Evolutionary conservation across 768 basidiomycete genomes (phyloP).

Genomic region (Saitozyma podzolica): DNA sequence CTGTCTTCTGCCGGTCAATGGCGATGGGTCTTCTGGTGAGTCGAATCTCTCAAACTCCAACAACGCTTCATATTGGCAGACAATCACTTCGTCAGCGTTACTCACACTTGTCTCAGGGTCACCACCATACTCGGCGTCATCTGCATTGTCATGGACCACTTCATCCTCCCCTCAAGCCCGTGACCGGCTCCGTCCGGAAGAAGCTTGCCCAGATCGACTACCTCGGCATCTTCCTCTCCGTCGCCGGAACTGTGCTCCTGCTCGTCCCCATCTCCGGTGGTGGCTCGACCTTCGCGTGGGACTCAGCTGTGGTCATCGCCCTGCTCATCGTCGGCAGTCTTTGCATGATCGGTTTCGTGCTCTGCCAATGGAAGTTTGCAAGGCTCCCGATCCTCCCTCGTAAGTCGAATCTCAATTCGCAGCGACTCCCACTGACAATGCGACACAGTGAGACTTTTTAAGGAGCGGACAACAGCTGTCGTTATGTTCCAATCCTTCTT

Average conservation of each 20-base stretch:
- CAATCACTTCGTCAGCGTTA: too few species aligned
- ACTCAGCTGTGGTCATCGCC: slow-evolving; percentile 26
- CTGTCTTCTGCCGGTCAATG: slow-evolving; percentile 35
- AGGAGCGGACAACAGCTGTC: slow-evolving; percentile 24
- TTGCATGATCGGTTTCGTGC: slow-evolving; percentile 19
- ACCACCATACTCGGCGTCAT: slow-evolving; percentile 25
- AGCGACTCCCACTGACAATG: neutral
- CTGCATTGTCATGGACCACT: slow-evolving; percentile 30
- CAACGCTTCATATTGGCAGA: neutral
- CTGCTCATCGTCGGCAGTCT: slow-evolving; percentile 27
- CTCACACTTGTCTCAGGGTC: slow-evolving; percentile 19
- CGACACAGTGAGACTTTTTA: slow-evolving; percentile 26
- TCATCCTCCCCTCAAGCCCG: slow-evolving; percentile 38
- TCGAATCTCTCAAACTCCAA: neutral
- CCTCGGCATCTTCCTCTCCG: slow-evolving; percentile 37
- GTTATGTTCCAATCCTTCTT: slow-evolving; percentile 41
- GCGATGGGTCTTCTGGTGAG: slow-evolving; percentile 43
- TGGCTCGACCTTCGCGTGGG: slow-evolving; percentile 36
- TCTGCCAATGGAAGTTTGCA: slow-evolving; percentile 24
- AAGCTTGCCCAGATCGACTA: slow-evolving; percentile 44
- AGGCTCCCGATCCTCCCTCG: slow-evolving; percentile 38
- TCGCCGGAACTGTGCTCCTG: slow-evolving; percentile 32
- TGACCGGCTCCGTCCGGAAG: slow-evolving; percentile 24
- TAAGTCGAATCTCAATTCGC: slow-evolving; percentile 6
- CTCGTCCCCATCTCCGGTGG: slow-evolving; percentile 46